Conservation (phyloP, 2,329 filamentous ascomycete genomes). For the Bretziella fagacearum region DNA sequence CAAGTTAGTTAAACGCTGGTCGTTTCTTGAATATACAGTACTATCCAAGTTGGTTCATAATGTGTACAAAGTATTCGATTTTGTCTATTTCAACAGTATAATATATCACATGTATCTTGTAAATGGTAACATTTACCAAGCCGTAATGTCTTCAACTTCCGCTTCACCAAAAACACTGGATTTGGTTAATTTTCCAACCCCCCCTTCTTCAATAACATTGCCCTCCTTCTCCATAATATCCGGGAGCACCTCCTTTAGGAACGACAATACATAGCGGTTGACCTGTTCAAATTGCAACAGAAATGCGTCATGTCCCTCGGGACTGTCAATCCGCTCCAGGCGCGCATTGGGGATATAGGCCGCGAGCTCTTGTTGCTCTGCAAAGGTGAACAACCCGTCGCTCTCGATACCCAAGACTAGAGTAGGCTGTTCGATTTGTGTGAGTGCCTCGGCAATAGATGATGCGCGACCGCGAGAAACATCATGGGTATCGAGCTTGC, state of each 20-base stretch:
- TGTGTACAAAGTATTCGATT: no score
- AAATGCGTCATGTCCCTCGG: constrained; percentile 93
- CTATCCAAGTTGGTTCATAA: no score
- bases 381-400: constrained; percentile 91
- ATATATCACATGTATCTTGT: no score
- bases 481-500: constrained; percentile 95
- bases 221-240: constrained; percentile 65
- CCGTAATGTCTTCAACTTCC: constrained; percentile 90
- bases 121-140: constrained; percentile 48
- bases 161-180: constrained; percentile 89
- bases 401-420: constrained; percentile 88
- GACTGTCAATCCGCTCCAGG: constrained; percentile 76
- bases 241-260: constrained; percentile 65
- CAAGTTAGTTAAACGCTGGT: no score
- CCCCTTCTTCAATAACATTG: constrained; percentile 28
- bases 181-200: constrained; percentile 53
- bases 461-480: constrained; percentile 61
- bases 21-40: no score
- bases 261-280: constrained; percentile 69
- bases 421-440: constrained; percentile 70
- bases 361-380: constrained; percentile 86
- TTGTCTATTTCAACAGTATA: no score
- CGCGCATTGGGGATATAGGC: constrained; percentile 59
- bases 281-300: constrained; percentile 94
- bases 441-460: constrained; percentile 56